phyloP scores from a whole-genome alignment of 495 filamentous ascomycete genomes.

The Penicillium nucicola region DNA sequence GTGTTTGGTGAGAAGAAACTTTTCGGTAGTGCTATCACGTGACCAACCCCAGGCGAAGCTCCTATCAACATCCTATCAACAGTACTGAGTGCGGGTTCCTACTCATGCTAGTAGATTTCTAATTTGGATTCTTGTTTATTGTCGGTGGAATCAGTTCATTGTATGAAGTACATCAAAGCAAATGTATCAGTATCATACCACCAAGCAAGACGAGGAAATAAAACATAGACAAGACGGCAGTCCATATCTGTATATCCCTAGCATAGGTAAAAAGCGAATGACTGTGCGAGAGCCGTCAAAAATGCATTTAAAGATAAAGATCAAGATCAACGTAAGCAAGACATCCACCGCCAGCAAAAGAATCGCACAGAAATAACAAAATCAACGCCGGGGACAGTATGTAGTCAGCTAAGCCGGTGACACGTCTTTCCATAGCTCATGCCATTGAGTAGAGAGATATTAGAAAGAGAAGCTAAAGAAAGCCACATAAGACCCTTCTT shows the following conservation, averaged over 20 bases:
- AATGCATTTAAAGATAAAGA: constrained; percentile 13
- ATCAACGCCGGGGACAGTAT: constrained; percentile 14
- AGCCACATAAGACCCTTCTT: constrained; percentile 15
- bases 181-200: constrained; percentile 20
- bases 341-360: constrained; percentile 8
- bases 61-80: too few species aligned
- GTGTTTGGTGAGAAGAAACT: constrained; percentile 33
- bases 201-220: constrained; percentile 9
- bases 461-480: constrained; percentile 12
- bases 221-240: constrained; percentile 1
- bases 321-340: constrained; percentile 12
- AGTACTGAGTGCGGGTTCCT: too few species aligned
- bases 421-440: constrained; percentile 23
- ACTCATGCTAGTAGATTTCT: too few species aligned
- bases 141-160: constrained; percentile 16
- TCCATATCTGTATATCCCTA: not conserved
- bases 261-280: constrained; percentile 4
- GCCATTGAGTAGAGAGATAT: constrained; percentile 14
- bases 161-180: constrained; percentile 28
- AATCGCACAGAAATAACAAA: not conserved
- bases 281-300: constrained; percentile 4
- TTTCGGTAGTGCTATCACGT: constrained; percentile 36
- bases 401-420: constrained; percentile 5
- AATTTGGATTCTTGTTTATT: too few species aligned
- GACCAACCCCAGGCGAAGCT: constrained; percentile 5